Conservation (phyloP, 768 basidiomycete genomes). For the Imleria badia region DNA sequence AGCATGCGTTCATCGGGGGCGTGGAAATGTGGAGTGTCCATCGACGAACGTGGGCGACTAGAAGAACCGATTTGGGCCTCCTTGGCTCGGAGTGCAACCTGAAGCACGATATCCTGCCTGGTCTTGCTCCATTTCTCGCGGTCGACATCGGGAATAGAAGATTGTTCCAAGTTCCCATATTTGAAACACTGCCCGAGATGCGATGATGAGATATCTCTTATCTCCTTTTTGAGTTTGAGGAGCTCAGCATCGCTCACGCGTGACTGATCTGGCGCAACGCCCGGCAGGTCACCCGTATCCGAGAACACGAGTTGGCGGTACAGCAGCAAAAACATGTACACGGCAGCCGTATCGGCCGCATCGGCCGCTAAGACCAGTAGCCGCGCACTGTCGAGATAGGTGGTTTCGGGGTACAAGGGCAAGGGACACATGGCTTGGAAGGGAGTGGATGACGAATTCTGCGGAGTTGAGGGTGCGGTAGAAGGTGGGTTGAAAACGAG, state of each 20-base stretch:
- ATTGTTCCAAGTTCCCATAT: constrained; percentile 27
- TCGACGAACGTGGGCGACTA: constrained; percentile 25
- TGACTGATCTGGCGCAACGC: constrained; percentile 29
- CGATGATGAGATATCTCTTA: constrained; percentile 61
- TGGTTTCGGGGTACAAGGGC: constrained; percentile 68
- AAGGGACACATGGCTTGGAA: constrained; percentile 35
- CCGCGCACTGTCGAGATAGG: constrained; percentile 76
- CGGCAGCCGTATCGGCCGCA: constrained; percentile 66
- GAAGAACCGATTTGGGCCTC: constrained; percentile 36
- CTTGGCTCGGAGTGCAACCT: constrained; percentile 70
- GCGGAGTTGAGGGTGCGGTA: constrained; percentile 35
- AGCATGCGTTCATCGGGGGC: constrained; percentile 54
- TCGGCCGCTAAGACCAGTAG: constrained; percentile 67
- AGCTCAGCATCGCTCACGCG: constrained; percentile 55
- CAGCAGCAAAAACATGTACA: constrained; percentile 80
- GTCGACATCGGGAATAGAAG: constrained; percentile 37
- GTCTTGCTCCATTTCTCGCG: constrained; percentile 51
- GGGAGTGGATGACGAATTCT: constrained; percentile 30
- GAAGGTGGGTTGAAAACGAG: constrained; percentile 59
- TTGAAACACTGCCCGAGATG: constrained; percentile 62
- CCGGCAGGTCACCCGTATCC: constrained; percentile 35
- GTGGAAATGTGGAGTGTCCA: constrained; percentile 21
- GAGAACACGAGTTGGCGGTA: constrained; percentile 73
- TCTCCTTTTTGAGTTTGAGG: constrained; percentile 66
- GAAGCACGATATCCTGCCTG: constrained; percentile 69